Evolutionary conservation across 2,329 filamentous ascomycete species (phyloP).

Genomic region (Nakataea oryzae): DNA sequence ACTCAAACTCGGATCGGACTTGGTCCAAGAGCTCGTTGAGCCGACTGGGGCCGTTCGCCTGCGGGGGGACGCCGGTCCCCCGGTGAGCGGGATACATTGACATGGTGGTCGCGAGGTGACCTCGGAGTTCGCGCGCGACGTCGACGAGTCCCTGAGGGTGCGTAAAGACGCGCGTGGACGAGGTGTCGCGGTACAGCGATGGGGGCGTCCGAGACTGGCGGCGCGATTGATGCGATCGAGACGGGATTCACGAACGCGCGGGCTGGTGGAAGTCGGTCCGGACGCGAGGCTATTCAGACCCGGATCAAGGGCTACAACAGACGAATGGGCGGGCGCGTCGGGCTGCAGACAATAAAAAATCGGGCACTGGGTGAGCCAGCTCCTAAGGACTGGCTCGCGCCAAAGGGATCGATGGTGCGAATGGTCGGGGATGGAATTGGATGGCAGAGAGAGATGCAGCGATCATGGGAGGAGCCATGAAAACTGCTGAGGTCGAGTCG

Average conservation of each 20-base stretch:
- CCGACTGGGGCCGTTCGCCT: slow-evolving; percentile 43
- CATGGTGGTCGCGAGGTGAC: slow-evolving; percentile 26
- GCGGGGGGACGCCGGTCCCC: slow-evolving; percentile 63
- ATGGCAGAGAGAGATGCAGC: not conserved
- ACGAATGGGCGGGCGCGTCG: not conserved
- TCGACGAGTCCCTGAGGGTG: not conserved
- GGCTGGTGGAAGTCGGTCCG: not conserved
- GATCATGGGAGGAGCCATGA: not conserved
- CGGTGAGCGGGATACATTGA: slow-evolving; percentile 86
- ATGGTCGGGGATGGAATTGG: not conserved
- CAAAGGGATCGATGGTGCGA: not conserved
- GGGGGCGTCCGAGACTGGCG: not conserved
- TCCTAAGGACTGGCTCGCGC: not conserved
- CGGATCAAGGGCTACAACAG: not conserved
- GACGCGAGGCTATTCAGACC: not conserved
- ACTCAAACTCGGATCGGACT: slow-evolving; percentile 84
- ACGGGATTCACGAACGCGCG: not conserved
- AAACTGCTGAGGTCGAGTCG: not conserved
- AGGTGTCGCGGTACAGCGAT: not conserved
- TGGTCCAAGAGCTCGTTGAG: slow-evolving; percentile 88
- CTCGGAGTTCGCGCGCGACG: not conserved
- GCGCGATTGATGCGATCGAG: not conserved
- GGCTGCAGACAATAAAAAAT: not conserved
- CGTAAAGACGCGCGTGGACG: not conserved
- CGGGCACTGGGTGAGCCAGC: not conserved